Percentiles rank a stretch among this genome's conserved stretches.
Evolutionary conservation across 2,329 filamentous ascomycete species (phyloP).

Genomic region (Magnaporthiopsis rhizophila): DNA sequence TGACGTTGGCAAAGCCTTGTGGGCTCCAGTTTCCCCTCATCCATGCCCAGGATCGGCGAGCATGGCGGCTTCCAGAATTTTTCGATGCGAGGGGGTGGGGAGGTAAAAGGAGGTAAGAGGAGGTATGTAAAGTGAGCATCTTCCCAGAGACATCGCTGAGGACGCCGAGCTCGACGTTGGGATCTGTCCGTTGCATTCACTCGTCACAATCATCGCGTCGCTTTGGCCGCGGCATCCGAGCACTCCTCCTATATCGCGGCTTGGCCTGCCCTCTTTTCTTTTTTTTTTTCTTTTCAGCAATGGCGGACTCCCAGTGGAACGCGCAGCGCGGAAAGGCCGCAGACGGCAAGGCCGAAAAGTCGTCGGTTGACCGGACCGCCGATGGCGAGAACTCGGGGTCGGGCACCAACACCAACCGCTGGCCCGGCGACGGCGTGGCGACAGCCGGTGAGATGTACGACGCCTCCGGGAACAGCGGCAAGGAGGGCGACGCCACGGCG

Average conservation of each 20-base stretch:
- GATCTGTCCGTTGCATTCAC: not conserved
- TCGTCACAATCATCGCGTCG: not conserved
- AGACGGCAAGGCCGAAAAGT: not conserved
- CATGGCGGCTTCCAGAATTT: not conserved
- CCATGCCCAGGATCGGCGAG: not conserved
- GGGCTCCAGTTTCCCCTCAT: not conserved
- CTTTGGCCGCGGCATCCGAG: not conserved
- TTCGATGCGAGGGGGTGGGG: not conserved
- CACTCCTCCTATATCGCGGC: not conserved
- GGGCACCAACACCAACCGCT: not conserved
- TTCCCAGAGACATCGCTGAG: not conserved
- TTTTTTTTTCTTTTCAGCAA: not conserved
- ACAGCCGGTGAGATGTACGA: not conserved
- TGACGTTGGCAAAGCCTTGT: not conserved
- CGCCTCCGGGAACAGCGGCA: not conserved
- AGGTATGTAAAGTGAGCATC: not conserved
- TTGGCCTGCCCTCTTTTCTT: not conserved
- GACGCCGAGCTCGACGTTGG: not conserved
- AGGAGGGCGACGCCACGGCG: not conserved
- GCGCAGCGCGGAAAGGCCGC: not conserved
- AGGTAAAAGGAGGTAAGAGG: not conserved
- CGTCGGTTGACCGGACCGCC: not conserved
- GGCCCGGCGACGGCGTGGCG: too few relatives aligned
- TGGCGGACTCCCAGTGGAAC: not conserved
- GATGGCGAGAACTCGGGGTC: not conserved